Conservation (phyloP, 108 stramenopile genomes). For the Cyclotella kingstonii region DNA sequence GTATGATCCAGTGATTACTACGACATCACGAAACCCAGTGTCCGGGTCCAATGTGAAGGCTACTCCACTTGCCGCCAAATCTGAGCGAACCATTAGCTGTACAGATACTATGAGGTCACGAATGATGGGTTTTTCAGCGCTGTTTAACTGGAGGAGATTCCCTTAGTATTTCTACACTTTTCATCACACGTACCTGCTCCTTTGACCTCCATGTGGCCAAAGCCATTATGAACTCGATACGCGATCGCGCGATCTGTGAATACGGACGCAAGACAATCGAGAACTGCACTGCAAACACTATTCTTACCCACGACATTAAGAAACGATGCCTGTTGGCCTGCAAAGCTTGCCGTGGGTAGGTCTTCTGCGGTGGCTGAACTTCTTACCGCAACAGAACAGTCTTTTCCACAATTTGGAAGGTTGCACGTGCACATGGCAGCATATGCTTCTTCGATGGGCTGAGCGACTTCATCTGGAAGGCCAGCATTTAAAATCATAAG, state of each 20-base stretch:
- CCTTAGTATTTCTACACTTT: background rate
- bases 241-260: constrained; percentile 47
- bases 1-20: constrained; percentile 41
- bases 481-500: constrained; percentile 46
- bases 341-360: constrained; percentile 45
- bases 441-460: constrained; percentile 26
- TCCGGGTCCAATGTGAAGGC: constrained; percentile 45
- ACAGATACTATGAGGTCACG: constrained; percentile 29
- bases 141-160: background rate
- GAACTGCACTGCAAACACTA: constrained; percentile 17
- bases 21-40: constrained; percentile 42
- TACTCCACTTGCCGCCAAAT: constrained; percentile 37
- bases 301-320: constrained; percentile 32
- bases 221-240: constrained; percentile 43
- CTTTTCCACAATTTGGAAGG: background rate
- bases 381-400: constrained; percentile 40
- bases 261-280: constrained; percentile 31
- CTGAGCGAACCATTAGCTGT: constrained; percentile 44
- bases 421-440: constrained; percentile 16
- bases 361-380: constrained; percentile 53
- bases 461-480: constrained; percentile 33
- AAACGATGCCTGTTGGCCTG: constrained; percentile 47
- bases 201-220: constrained; percentile 43
- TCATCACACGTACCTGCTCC: constrained; percentile 12
- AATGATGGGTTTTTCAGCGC: background rate